These are phyloP conservation scores for Fusarium dlaminii DNA, from an alignment of 2,329 filamentous ascomycete species.

Conservation along the genomic window DNA sequence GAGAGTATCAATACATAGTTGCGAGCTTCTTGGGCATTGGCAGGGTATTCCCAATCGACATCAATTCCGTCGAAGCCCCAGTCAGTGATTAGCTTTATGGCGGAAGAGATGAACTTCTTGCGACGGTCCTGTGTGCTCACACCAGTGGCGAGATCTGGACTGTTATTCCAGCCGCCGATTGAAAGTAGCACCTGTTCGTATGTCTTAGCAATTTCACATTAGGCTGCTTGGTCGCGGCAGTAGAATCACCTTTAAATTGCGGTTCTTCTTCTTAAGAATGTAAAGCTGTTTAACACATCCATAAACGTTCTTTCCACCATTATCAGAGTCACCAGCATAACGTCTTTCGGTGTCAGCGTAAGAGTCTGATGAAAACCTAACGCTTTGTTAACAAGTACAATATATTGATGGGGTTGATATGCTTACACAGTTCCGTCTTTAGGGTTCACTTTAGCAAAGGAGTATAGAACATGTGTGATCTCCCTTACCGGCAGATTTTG, in stretches of 20 bases:
- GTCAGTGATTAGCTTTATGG: conserved; percentile 76
- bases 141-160: conserved; percentile 58
- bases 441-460: conserved; percentile 57
- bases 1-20: conserved; percentile 39
- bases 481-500: conserved; percentile 73
- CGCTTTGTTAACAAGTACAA: neutral
- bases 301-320: conserved; percentile 74
- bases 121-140: conserved; percentile 70
- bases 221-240: neutral
- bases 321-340: conserved; percentile 70
- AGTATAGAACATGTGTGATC: conserved; percentile 78
- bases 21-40: conserved; percentile 49
- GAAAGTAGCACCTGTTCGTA: conserved; percentile 18
- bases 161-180: conserved; percentile 83
- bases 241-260: conserved; percentile 72
- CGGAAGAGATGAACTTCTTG: conserved; percentile 71
- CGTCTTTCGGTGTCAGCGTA: conserved; percentile 70
- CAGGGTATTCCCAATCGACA: conserved; percentile 66
- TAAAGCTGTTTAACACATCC: conserved; percentile 82
- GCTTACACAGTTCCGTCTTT: conserved; percentile 59
- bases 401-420: no score
- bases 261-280: conserved; percentile 78
- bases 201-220: conserved; percentile 11
- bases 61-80: conserved; percentile 68
- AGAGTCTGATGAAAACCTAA: conserved; percentile 39